Evolutionary conservation across 208 protist genomes (phyloP), one percentile per base, ranked within the genome.

Genomic region (Wallacemonas collosoma): DNA sequence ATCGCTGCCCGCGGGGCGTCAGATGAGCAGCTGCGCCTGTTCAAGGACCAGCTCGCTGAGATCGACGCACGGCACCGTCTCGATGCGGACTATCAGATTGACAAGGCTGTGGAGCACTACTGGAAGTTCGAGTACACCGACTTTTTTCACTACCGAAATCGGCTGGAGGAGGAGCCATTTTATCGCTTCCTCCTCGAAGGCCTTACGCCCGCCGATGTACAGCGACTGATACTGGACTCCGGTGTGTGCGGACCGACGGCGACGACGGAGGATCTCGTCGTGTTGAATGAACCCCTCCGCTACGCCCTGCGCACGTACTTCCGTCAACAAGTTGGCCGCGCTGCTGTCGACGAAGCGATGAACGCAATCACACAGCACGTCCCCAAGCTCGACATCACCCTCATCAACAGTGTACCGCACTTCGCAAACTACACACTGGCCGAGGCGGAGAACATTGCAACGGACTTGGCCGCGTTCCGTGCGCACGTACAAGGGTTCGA

Each of bases 51-150:
- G 66, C 61, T 93, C 9, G 51, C 80, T 14, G 87, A 87, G 53
- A 85, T 93, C 14, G 63, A 60, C 4, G 26, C 44, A 3, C 81
- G 92, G 3, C 51, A 35, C 4, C 72, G 79, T 41, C 77, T 93
- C 38, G 87, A 94, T 45, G 80, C 68, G 68, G 85, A 94, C 51
- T 75, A 85, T 57, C 76, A 81, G 47, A 81, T 83, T 2, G 65
- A 73, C 60, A 85, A 86, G 72, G 74, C 74, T 35, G 79, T 93
- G 2, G 91, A 95, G 75, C 79, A 81, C 44, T 97, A 89, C 73
- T 97, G 89, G 90, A 93, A 93, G 73, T 93, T 83, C 53, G 67
- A 91, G 58, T 97, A 95, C 82, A 73, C 75, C 0, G 81, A 89
- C 2, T 91, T 95, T 56, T 85, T 95, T 62, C 78, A 92, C 75